A percentile compares a stretch with the other conserved stretches of the same genome.
Conservation (phyloP, 75 land plant species). For the Cupressus sempervirens region DNA sequence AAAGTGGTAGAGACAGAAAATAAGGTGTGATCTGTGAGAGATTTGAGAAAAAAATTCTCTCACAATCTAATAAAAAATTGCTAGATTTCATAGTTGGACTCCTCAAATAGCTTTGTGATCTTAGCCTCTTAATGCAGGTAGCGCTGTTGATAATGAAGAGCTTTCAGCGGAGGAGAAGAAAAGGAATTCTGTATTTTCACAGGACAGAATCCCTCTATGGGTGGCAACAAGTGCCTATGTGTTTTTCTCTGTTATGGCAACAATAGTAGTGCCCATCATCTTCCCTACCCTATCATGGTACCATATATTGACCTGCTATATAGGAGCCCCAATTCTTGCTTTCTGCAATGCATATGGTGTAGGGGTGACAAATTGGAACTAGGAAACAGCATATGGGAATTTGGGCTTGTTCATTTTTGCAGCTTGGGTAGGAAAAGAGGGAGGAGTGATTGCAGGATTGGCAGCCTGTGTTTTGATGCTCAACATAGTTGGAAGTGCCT, state of each 20-base stretch:
- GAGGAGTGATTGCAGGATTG: conserved; percentile 65
- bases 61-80: too few species aligned
- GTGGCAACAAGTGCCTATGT: conserved; percentile 27
- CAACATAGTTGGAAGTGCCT: conserved; percentile 51
- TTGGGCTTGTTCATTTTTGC: conserved; percentile 60
- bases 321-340: conserved; percentile 59
- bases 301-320: conserved; percentile 34
- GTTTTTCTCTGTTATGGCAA: conserved; percentile 22
- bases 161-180: background rate
- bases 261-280: conserved; percentile 22
- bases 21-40: too few species aligned
- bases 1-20: too few species aligned
- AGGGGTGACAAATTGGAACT: conserved; percentile 73
- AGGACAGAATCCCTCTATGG: conserved; percentile 29
- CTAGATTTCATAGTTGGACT: background rate
- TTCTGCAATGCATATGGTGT: conserved; percentile 80
- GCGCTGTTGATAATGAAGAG: background rate
- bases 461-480: conserved; percentile 71
- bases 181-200: conserved; percentile 20
- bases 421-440: conserved; percentile 54
- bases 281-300: conserved; percentile 56
- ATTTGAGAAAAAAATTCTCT: too few species aligned
- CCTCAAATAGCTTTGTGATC: background rate
- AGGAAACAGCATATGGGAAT: conserved; percentile 62
- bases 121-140: background rate